A percentile compares a stretch with the other conserved stretches of the same genome.
These are phyloP conservation scores for Coleophoma cylindrospora DNA, from an alignment of 2,329 filamentous ascomycete genomes.

Conservation along the genomic window DNA sequence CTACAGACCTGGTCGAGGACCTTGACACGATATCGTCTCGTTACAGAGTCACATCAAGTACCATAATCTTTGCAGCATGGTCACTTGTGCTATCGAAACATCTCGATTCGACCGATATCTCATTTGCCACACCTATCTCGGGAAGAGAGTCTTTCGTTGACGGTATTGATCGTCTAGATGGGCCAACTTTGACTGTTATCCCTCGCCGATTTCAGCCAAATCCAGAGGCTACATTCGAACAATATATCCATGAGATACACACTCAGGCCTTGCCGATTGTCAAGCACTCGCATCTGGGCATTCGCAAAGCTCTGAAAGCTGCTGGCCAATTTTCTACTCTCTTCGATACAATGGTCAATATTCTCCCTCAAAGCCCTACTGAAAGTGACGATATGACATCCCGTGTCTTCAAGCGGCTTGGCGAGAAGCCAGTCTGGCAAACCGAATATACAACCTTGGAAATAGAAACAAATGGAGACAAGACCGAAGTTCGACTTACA, in stretches of 20 bases:
- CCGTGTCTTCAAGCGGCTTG: no score
- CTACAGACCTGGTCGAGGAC: neutral
- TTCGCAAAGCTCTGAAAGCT: constrained; percentile 1
- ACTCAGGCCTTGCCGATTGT: neutral
- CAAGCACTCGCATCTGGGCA: neutral
- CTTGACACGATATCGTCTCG: neutral
- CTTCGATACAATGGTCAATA: constrained; percentile 3
- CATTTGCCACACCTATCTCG: constrained; percentile 1
- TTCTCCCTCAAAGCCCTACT: constrained; percentile 1
- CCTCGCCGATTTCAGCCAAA: constrained; percentile 1
- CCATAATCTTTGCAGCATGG: neutral
- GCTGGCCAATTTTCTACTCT: neutral
- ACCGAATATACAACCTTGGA: neutral
- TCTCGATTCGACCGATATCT: neutral
- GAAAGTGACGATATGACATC: neutral
- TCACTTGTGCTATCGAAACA: neutral
- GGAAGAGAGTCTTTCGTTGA: constrained; percentile 1
- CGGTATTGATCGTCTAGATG: constrained; percentile 1
- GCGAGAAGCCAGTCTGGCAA: neutral
- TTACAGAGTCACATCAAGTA: neutral
- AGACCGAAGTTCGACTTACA: neutral
- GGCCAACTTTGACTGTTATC: constrained; percentile 1
- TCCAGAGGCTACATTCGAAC: neutral
- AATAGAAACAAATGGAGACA: neutral
- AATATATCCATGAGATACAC: neutral